Evolutionary conservation across 2,329 filamentous ascomycete species (phyloP).

Genomic region (Pseudocercospora fuligena): DNA sequence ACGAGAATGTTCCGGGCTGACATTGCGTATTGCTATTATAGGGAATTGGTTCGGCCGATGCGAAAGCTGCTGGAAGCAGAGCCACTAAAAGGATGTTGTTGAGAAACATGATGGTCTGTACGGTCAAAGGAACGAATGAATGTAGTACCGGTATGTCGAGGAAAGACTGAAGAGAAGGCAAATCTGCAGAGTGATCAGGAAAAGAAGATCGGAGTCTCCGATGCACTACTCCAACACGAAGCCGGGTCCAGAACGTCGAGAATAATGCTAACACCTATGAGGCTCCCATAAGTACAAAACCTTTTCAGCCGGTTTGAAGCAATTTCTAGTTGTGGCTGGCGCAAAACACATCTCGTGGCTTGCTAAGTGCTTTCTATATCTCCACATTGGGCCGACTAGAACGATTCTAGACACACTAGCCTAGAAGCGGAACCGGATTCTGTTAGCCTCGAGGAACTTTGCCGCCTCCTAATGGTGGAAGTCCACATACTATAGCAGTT

Average conservation of each 20-base stretch:
- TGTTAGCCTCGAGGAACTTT: too few relatives aligned
- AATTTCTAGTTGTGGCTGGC: too few relatives aligned
- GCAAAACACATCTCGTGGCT: background rate
- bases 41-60: constrained; percentile 1
- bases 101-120: background rate
- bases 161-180: background rate
- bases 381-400: background rate
- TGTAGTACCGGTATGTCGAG: background rate
- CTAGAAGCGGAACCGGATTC: background rate
- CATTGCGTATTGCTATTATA: background rate
- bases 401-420: too few relatives aligned
- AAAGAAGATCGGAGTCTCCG: background rate
- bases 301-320: too few relatives aligned
- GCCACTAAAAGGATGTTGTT: background rate
- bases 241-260: background rate
- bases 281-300: background rate
- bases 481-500: background rate
- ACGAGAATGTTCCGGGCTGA: background rate
- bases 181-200: background rate
- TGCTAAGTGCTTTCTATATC: background rate
- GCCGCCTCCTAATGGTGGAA: background rate
- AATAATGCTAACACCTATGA: background rate
- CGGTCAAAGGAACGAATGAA: background rate
- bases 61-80: background rate
- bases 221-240: background rate